Base-by-base conservation (phyloP, 345 rosid genomes). In the Euphorbia tirucalli region DNA sequence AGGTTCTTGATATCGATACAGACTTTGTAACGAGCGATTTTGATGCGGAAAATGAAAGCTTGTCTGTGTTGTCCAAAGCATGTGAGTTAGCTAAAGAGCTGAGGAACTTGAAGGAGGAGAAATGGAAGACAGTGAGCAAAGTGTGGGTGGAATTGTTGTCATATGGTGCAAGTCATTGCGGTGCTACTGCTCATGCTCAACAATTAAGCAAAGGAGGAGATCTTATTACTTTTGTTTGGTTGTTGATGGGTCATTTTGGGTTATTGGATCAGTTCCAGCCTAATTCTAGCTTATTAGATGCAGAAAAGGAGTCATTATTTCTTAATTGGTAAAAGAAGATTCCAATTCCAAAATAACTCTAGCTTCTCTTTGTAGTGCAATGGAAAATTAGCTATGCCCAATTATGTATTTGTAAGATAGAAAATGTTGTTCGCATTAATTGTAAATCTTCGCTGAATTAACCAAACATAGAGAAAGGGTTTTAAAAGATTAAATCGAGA, bases 221-320 rank as follows among this genome's bases (percentile, higher is more conserved):
- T 85, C 81, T 90, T 1, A 49, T 93, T 16, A 81, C 86, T 32
- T 80, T 83, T 58, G 85, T 90, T 61, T 87, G 96, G 94, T 59
- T 92, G 37, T 70, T 90, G 78, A 92, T 90, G 92, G 88, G 89
- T 54, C 96, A 92, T 75, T 79, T 92, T 10, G 89, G 96, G n/a
- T 28, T 90, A 2, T 85, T 84, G 27, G 75, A 78, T 24, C 86
- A 87, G 63, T 86, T 84, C 83, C 89, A 86, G 49, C 84, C 81
- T 54, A 86, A 88, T 1, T 46, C 52, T 3, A 13, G 19, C 52
- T 46, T 46, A 46, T 15, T 11, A 2, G 7, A 2, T 0, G 16
- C 52, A 13, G 2, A 46, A 46, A 5, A 46, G 19, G 52, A 46
- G 18, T 7, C 49, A 13, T 44, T 13, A 44, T 8, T 13, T 7